Evolutionary conservation across 208 protist species (phyloP).

Genomic region (Leishmania guyanensis): DNA sequence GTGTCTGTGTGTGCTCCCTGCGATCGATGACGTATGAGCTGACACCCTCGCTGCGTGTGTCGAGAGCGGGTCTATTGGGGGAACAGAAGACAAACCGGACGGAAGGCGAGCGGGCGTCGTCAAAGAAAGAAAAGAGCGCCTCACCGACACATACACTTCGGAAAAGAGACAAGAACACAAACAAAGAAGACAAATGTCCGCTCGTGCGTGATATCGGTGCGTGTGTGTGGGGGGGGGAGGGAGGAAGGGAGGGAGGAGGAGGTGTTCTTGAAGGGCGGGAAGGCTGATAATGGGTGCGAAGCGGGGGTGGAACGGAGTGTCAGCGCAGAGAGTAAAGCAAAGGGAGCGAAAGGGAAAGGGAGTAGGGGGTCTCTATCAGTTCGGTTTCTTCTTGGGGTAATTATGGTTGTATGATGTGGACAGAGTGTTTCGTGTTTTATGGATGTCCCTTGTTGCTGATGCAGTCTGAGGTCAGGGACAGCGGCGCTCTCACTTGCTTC

Average conservation of each 20-base stretch:
- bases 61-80: neutral
- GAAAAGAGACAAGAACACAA: neutral
- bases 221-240: no score
- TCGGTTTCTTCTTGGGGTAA: neutral
- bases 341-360: neutral
- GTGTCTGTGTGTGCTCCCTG: neutral
- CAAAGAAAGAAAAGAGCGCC: neutral
- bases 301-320: neutral
- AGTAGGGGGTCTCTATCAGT: neutral
- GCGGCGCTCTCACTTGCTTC: neutral
- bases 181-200: neutral
- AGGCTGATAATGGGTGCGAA: no score
- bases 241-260: no score
- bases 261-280: no score
- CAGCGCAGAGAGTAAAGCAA: neutral
- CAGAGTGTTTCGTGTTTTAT: slow-evolving; percentile 6
- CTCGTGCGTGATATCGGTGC: neutral
- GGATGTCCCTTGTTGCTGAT: neutral
- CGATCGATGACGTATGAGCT: neutral
- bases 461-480: neutral
- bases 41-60: neutral
- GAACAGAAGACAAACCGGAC: neutral
- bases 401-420: neutral
- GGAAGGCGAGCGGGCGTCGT: neutral
- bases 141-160: neutral